Evolutionary conservation across 225 moss, liverwort and hornwort genomes (phyloP).

Genomic region (Ulota crispa): DNA sequence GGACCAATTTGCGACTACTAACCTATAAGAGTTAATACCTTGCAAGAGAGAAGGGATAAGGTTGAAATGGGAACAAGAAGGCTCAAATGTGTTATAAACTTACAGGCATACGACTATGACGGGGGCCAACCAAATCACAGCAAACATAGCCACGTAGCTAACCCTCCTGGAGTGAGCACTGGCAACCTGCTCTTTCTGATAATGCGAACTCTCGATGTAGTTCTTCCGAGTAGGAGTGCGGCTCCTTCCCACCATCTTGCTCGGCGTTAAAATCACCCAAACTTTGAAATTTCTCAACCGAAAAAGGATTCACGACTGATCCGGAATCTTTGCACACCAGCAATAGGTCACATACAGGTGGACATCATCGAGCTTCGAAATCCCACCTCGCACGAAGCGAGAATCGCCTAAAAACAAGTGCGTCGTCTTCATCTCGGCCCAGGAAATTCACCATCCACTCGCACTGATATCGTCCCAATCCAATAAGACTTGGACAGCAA

Average conservation of each 20-base stretch:
- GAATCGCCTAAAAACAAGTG: slow-evolving; percentile 21
- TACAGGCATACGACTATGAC: slow-evolving; percentile 71
- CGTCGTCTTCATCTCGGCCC: slow-evolving; percentile 29
- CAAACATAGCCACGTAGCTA: slow-evolving; percentile 50
- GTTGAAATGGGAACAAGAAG: slow-evolving; percentile 3
- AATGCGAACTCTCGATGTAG: slow-evolving; percentile 39
- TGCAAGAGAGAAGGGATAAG: background rate
- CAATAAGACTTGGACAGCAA: slow-evolving; percentile 17
- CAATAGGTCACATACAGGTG: slow-evolving; percentile 9
- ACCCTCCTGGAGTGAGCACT: slow-evolving; percentile 55
- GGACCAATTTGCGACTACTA: background rate
- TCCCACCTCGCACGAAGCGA: slow-evolving; percentile 19
- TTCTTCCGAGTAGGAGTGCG: slow-evolving; percentile 26
- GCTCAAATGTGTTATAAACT: slow-evolving; percentile 24
- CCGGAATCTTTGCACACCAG: slow-evolving; percentile 24
- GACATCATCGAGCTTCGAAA: slow-evolving; percentile 25
- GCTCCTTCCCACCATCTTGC: slow-evolving; percentile 35
- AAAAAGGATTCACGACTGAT: slow-evolving; percentile 7
- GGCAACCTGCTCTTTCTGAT: slow-evolving; percentile 19
- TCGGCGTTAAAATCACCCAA: slow-evolving; percentile 4
- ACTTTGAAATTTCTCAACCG: background rate
- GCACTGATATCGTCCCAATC: slow-evolving; percentile 12
- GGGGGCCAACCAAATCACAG: slow-evolving; percentile 60
- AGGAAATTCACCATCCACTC: slow-evolving; percentile 13
- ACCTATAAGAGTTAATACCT: background rate